Evolutionary conservation across 805 yeast species (phyloP), one percentile per base, ranked within the genome.

Genomic region (Sugiyamaella chiloensis): DNA sequence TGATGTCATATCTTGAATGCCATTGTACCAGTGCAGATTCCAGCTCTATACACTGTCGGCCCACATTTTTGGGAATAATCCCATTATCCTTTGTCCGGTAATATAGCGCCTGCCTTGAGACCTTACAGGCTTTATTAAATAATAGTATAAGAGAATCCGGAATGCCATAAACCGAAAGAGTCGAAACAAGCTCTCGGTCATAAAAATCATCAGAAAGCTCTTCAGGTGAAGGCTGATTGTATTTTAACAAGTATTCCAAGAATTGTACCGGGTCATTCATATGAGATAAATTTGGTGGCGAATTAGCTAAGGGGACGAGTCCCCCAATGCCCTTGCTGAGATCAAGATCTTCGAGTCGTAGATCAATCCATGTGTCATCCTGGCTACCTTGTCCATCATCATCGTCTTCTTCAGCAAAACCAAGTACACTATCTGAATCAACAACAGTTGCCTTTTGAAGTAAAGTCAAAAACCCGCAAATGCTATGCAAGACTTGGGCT

Each of bases 111-210:
- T 80, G 76, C 44, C 90, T 72, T 14, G 85, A 72, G 29, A 86
- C 62, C 50, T 79, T 79, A 1, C 85, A 87, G 12, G 85, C 81
- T 52, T 84, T 87, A 49, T 85, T 77, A 65, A 88, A 86, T 46
- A 87, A 66, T 19, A 81, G 57, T 47, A 87, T 82, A 36, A 88
- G 68, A 2, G 95, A 84, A 59, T 85, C 87, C 5, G 96, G 96
- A 47, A 88, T 68, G 0, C 96, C 96, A 61, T 86, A 87, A 42
- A 87, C 69, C 0, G 90, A 86, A 63, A 85, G 95, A 1, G 90
- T 82, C 6, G 89, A 81, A 19, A 54, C 58, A 24, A 60, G 52
- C 42, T 57, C 60, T 19, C 43, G 49, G 12, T 35, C 35, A 42
- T 56, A 56, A 32, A 56, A 56, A 9, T 51, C 58, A 17, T 55